These are phyloP conservation scores for Camelina hispida DNA, from an alignment of 345 rosid genomes.

Conservation along the genomic window DNA sequence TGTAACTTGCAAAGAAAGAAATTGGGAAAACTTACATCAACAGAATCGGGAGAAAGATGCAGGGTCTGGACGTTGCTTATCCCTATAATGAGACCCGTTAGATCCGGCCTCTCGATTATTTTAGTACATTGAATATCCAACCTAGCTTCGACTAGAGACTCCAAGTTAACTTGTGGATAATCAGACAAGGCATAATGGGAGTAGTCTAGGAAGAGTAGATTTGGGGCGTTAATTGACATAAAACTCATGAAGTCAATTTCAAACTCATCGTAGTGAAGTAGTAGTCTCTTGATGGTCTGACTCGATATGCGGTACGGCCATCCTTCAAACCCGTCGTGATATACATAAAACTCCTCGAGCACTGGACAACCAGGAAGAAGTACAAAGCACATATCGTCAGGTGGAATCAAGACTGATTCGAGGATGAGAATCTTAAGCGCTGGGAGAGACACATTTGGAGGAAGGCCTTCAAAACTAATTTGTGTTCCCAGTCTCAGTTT, in stretches of 20 bases:
- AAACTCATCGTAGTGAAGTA: not conserved
- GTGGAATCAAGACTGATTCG: not conserved
- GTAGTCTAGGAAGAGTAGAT: not conserved
- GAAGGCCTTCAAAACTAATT: not conserved
- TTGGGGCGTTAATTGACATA: constrained; percentile 9
- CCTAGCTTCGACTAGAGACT: constrained; percentile 18
- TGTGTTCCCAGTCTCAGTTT: constrained; percentile 4
- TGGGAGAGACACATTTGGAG: constrained; percentile 4
- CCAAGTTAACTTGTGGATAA: constrained; percentile 3
- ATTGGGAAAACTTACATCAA: constrained; percentile 1
- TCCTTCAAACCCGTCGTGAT: not conserved
- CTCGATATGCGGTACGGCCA: not conserved
- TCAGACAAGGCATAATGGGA: not conserved
- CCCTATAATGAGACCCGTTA: not conserved
- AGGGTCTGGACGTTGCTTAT: not conserved
- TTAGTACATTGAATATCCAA: not conserved
- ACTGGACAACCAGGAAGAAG: constrained; percentile 9
- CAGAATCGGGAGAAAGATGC: not conserved
- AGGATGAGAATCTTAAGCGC: constrained; percentile 18
- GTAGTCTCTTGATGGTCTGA: not conserved
- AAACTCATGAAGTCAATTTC: no score
- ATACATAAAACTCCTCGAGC: not conserved
- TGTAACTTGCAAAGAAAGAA: no score
- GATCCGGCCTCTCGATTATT: not conserved
- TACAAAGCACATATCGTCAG: not conserved